Evolutionary conservation across 805 yeast species (phyloP).

Genomic region (Metschnikowia corniflorae): DNA sequence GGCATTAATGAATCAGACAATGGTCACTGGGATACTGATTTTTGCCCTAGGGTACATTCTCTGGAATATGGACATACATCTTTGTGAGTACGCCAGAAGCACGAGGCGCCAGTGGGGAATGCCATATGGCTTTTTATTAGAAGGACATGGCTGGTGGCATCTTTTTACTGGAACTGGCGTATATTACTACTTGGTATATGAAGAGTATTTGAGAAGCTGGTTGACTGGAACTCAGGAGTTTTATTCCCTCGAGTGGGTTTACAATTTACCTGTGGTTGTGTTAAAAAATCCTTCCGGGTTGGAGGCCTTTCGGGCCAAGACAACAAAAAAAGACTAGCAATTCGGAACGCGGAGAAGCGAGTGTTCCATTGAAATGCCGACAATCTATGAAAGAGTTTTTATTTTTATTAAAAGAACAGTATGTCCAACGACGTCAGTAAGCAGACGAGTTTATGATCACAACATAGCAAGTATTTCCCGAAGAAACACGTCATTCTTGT

Average conservation of each 20-base stretch:
- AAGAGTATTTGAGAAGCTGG: conserved; percentile 70
- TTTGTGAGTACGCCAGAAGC: conserved; percentile 57
- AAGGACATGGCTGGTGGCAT: conserved; percentile 99
- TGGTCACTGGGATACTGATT: conserved; percentile 55
- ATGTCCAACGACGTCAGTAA: no score
- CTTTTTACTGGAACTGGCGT: conserved; percentile 82
- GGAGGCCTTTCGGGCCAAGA: conserved; percentile 6
- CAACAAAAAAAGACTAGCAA: conserved; percentile 7
- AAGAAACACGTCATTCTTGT: conserved; percentile 38
- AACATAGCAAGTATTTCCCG: conserved; percentile 42
- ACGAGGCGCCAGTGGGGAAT: conserved; percentile 66
- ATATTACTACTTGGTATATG: conserved; percentile 75
- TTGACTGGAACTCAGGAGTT: conserved; percentile 54
- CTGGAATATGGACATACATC: conserved; percentile 88
- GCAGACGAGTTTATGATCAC: no score
- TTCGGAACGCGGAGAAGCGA: no score
- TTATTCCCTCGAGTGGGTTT: conserved; percentile 56
- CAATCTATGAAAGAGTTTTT: not conserved
- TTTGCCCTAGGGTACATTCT: conserved; percentile 74
- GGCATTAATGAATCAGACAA: conserved; percentile 49
- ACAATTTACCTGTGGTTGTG: conserved; percentile 27
- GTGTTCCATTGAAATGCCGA: no score
- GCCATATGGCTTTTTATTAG: conserved; percentile 83
- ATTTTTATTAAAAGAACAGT: no score
- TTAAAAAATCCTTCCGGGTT: conserved; percentile 16